Evolutionary conservation across 805 yeast genomes (phyloP).

Genomic region (Debaryomyces maramus): DNA sequence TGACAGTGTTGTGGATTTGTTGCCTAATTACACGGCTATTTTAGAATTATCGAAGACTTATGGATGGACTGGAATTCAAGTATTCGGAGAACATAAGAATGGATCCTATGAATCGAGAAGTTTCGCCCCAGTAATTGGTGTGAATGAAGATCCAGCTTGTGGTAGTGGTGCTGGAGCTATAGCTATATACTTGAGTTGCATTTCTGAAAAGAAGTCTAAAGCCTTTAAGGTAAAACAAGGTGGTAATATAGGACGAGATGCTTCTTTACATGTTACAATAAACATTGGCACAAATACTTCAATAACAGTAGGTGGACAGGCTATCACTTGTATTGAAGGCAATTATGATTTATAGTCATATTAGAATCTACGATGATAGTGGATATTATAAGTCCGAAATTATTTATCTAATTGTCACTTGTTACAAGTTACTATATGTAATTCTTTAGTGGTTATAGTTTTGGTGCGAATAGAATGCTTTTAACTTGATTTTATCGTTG

Average conservation of each 20-base stretch:
- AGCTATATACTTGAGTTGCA: constrained; percentile 22
- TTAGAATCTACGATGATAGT: no score
- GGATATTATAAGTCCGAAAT: no score
- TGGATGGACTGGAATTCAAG: constrained; percentile 34
- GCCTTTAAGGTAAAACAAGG: constrained; percentile 39
- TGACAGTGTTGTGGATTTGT: constrained; percentile 28
- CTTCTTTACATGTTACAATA: constrained; percentile 27
- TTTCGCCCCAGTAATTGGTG: constrained; percentile 37
- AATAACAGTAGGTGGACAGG: constrained; percentile 41
- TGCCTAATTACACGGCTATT: constrained; percentile 31
- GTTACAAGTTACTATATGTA: no score
- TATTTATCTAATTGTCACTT: no score
- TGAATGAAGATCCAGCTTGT: constrained; percentile 55
- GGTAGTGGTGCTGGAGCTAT: constrained; percentile 47
- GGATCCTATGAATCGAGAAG: constrained; percentile 40
- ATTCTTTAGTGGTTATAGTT: no score
- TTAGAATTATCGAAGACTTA: constrained; percentile 13
- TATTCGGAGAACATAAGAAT: constrained; percentile 35
- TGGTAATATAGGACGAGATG: constrained; percentile 39
- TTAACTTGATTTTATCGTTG: no score
- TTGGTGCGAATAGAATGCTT: no score
- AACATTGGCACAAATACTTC: constrained; percentile 7
- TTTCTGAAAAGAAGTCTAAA: constrained; percentile 13
- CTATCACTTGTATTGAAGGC: constrained; percentile 39
- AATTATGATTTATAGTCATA: constrained; percentile 4